phyloP scores from a whole-genome alignment of 352 stramenopile species.

The Phytophthora rubi region DNA sequence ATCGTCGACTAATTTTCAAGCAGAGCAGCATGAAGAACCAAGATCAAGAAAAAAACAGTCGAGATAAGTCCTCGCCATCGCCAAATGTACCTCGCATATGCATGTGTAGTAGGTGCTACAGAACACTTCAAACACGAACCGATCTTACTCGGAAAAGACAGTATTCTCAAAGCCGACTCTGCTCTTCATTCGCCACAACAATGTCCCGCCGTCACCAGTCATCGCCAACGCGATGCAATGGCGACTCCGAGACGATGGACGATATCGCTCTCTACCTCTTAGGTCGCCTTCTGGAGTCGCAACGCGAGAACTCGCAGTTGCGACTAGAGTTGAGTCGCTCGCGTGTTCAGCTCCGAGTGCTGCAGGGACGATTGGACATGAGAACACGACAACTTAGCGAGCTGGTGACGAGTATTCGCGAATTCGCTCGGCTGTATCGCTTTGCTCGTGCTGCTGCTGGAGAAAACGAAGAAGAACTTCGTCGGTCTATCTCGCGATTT shows the following conservation, averaged over 20 bases:
- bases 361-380: constrained; percentile 8
- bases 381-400: constrained; percentile 7
- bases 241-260: not conserved
- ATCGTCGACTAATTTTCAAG: constrained; percentile 28
- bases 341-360: not conserved
- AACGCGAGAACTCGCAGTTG: constrained; percentile 16
- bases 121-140: constrained; percentile 11
- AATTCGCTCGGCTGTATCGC: constrained; percentile 14
- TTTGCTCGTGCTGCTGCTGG: not conserved
- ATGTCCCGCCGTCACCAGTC: not conserved
- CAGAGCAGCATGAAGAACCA: not conserved
- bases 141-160: constrained; percentile 12
- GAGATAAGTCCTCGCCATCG: constrained; percentile 8
- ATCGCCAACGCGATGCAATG: not conserved
- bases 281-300: constrained; percentile 8
- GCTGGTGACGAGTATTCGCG: constrained; percentile 17
- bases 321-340: constrained; percentile 11
- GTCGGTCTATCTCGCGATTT: not conserved
- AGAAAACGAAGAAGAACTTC: not conserved
- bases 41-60: constrained; percentile 1
- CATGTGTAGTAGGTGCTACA: no score
- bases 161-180: not conserved
- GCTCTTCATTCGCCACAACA: not conserved
- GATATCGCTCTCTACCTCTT: not conserved
- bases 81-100: not conserved